Percentiles rank a stretch among this genome's conserved stretches.
phyloP scores from a whole-genome alignment of 352 stramenopile species.

The Peronospora farinosa region DNA sequence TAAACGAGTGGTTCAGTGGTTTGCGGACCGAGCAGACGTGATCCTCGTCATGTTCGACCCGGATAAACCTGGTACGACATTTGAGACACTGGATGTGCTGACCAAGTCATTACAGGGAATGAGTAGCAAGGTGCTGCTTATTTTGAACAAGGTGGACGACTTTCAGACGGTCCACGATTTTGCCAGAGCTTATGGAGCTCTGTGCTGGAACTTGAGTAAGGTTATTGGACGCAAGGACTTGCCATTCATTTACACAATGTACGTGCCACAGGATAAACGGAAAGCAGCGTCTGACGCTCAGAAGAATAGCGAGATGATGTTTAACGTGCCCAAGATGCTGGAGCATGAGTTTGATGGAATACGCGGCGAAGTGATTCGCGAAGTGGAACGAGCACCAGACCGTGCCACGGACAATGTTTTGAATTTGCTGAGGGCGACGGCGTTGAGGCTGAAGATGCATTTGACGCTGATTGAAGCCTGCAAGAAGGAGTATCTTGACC shows the following conservation, averaged over 20 bases:
- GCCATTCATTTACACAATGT: conserved; percentile 88
- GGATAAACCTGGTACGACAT: conserved; percentile 83
- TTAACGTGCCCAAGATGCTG: conserved; percentile 63
- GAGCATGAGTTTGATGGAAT: conserved; percentile 85
- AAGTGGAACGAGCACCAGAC: conserved; percentile 74
- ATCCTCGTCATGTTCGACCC: conserved; percentile 88
- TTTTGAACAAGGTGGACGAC: conserved; percentile 87
- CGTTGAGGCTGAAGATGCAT: conserved; percentile 79
- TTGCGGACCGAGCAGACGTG: conserved; percentile 77
- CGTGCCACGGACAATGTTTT: conserved; percentile 80
- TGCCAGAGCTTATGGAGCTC: conserved; percentile 70
- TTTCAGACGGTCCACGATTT: conserved; percentile 86
- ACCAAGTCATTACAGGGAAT: conserved; percentile 68
- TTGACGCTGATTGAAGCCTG: conserved; percentile 69
- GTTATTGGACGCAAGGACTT: conserved; percentile 83
- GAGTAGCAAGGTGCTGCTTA: conserved; percentile 77
- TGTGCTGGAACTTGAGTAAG: conserved; percentile 87
- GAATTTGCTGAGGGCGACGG: conserved; percentile 76
- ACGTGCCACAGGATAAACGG: conserved; percentile 64
- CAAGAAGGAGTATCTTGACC: conserved; percentile 69
- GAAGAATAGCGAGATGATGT: conserved; percentile 13
- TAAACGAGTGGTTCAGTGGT: conserved; percentile 83
- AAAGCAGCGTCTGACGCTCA: conserved; percentile 11
- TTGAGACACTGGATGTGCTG: conserved; percentile 84
- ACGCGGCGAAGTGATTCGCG: conserved; percentile 74